Conservation (phyloP, 2,329 filamentous ascomycete species). For the Parascedosporium putredinis region DNA sequence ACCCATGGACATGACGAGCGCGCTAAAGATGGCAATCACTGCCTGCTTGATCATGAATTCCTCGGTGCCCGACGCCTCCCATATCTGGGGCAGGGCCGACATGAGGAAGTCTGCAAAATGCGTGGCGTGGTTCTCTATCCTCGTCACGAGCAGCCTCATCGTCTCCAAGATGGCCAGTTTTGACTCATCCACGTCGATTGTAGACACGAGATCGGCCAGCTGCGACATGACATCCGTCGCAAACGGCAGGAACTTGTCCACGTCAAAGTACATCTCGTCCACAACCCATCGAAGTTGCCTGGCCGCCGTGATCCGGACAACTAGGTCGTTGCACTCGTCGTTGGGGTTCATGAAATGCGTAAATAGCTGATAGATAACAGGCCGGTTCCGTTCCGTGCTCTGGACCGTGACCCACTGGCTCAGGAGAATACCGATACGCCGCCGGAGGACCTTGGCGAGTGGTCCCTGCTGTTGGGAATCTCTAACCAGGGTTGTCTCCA, state of each 20-base stretch:
- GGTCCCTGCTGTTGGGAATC: conserved; percentile 60
- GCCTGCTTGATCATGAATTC: conserved; percentile 91
- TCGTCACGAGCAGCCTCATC: conserved; percentile 66
- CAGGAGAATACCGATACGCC: conserved; percentile 79
- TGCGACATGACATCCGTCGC: conserved; percentile 62
- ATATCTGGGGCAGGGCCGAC: conserved; percentile 66
- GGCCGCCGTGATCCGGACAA: conserved; percentile 85
- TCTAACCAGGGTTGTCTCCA: conserved; percentile 62
- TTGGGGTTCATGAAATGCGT: conserved; percentile 70
- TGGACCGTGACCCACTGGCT: conserved; percentile 83
- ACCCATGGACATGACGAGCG: conserved; percentile 79
- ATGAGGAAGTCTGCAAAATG: conserved; percentile 73
- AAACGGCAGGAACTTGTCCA: conserved; percentile 65
- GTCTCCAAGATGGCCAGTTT: conserved; percentile 87
- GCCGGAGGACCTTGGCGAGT: conserved; percentile 70
- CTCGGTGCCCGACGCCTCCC: conserved; percentile 69
- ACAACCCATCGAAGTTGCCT: conserved; percentile 71
- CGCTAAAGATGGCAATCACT: conserved; percentile 74
- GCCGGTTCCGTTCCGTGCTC: conserved; percentile 55
- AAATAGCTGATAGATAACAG: conserved; percentile 79
- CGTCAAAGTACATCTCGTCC: conserved; percentile 74
- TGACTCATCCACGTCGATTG: conserved; percentile 74
- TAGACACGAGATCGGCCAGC: conserved; percentile 67
- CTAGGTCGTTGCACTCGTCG: conserved; percentile 75
- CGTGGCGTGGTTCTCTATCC: conserved; percentile 64